A percentile compares a stretch with the other conserved stretches of the same genome.
These are phyloP conservation scores for Cucurbita moschata DNA, from an alignment of 306 rosid species.

Conservation along the genomic window DNA sequence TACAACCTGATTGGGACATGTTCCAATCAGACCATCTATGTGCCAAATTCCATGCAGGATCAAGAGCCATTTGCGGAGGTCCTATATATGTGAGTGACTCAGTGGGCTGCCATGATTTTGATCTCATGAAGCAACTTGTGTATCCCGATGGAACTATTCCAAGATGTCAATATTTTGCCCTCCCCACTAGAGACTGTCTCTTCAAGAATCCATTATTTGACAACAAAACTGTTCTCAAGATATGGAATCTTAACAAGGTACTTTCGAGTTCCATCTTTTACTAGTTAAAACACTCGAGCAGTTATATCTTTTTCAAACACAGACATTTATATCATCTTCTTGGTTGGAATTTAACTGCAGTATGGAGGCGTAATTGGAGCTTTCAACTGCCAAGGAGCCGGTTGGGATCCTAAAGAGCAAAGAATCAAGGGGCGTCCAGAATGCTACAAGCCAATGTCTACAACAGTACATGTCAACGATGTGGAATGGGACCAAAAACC, in stretches of 20 bases:
- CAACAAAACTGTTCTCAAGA: conserved; percentile 47
- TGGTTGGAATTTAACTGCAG: conserved; percentile 13
- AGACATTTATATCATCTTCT: not conserved
- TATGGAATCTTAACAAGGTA: conserved; percentile 84
- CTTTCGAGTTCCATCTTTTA: not conserved
- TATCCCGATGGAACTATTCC: conserved; percentile 73
- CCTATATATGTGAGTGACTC: conserved; percentile 68
- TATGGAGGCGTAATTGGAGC: conserved; percentile 80
- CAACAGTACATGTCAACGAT: conserved; percentile 46
- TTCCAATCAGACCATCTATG: conserved; percentile 75
- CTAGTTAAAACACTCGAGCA: not conserved
- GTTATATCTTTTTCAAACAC: no score
- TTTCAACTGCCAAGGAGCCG: conserved; percentile 87
- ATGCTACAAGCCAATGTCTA: conserved; percentile 42
- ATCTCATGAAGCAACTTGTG: conserved; percentile 57
- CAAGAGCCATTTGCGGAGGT: conserved; percentile 78
- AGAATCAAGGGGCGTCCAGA: conserved; percentile 45
- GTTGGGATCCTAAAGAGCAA: conserved; percentile 62
- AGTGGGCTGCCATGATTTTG: conserved; percentile 61
- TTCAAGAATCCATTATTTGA: conserved; percentile 73
- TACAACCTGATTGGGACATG: conserved; percentile 96
- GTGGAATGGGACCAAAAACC: conserved; percentile 70
- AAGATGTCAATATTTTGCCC: conserved; percentile 53
- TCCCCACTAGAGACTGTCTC: conserved; percentile 82
- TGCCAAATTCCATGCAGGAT: conserved; percentile 81